Evolutionary conservation across 352 stramenopile species (phyloP), one percentile per base, ranked within the genome.

Genomic region (Phytophthora foliorum): DNA sequence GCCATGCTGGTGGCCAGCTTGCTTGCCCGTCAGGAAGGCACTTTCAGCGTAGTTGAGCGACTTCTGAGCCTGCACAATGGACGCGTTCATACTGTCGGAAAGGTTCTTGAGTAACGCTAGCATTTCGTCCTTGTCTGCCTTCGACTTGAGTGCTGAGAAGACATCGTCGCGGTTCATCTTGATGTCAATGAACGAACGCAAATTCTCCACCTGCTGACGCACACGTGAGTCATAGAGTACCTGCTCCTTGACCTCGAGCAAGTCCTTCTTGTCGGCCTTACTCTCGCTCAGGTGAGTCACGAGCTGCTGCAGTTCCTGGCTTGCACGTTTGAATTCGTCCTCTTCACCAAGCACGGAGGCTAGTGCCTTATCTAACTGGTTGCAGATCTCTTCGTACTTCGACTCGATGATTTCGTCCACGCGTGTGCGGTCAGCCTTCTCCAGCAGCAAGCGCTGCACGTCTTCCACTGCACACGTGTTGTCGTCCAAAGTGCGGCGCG

Each of bases 301-400:
- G 22, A 95, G 78, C 31, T 94, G 82, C 71, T 95, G 88, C 14
- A 95, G 73, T 57, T 95, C 86, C 53, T 91, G 82, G 41, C 88
- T 93, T 31, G 91, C 87, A 21, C 88, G 86, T 62, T 95, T 95
- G 74, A 94, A 95, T 68, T 95, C 88, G 52, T 95, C 88, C 41
- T 97, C 91, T 36, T 97, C 91, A 29, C 88, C 86, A 50, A 97
- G 81, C 11, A 95, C 89, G 0, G 85, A 89, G 8, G 86, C 85
- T 6, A 97, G 73, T 10, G 91, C 91, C 64, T 93, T 94, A 67
- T 97, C 90, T 14, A 97, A 69, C 53, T 97, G 91, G 66, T 97
- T 94, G 63, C 93, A 97, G 45, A 97, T 97, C 73, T 96, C 89
- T 65, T 97, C 90, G 75, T 97, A 97, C 68, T 97, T 96, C 49